A percentile compares a stretch with the other conserved stretches of the same genome.
phyloP scores from a whole-genome alignment of 73 alveolate genomes.

The Tetrahymena borealis region DNA sequence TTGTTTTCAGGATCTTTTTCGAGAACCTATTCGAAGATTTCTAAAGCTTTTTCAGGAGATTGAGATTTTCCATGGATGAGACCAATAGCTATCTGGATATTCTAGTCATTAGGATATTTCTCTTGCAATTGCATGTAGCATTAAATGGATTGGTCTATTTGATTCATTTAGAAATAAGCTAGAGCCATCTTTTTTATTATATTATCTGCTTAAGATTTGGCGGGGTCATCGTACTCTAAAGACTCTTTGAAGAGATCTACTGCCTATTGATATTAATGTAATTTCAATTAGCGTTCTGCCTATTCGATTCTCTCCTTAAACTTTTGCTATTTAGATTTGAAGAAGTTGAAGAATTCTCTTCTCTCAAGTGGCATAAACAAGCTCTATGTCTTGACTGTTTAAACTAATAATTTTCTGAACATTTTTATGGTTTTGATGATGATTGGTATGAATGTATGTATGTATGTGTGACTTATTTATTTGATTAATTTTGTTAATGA shows the following conservation, averaged over 20 bases:
- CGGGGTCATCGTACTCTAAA: not conserved
- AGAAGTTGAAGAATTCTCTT: not conserved
- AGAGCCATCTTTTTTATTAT: not conserved
- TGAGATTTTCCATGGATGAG: not conserved
- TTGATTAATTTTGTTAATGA: too few relatives aligned
- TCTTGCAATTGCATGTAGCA: not conserved
- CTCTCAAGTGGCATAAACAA: not conserved
- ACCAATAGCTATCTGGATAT: not conserved
- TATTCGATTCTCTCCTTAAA: not conserved
- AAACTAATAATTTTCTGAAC: not conserved
- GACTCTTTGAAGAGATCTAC: not conserved
- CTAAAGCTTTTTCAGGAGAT: not conserved
- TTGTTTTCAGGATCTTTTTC: not conserved
- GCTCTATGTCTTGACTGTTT: not conserved
- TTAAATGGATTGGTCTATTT: not conserved
- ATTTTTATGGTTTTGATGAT: not conserved
- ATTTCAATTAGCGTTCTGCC: not conserved
- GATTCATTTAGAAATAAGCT: not conserved
- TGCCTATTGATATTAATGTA: not conserved
- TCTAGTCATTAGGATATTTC: not conserved
- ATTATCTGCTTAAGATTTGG: not conserved
- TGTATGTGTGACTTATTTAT: too few relatives aligned
- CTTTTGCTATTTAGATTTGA: not conserved
- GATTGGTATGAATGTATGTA: too few relatives aligned
- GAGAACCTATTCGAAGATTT: not conserved